Base-by-base conservation (phyloP, 441 rosid genomes). In the California macrophylla region DNA sequence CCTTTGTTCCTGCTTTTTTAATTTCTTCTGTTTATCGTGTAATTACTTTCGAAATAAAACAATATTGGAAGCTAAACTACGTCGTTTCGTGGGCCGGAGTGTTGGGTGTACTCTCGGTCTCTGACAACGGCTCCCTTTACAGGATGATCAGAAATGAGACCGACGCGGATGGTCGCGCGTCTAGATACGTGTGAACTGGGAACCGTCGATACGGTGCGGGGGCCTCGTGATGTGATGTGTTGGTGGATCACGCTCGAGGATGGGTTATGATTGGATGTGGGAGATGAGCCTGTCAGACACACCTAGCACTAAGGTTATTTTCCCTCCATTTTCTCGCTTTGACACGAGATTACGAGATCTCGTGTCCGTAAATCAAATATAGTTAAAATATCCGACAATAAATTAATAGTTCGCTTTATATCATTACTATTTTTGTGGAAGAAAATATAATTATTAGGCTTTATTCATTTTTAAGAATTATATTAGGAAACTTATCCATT, bases 261-360 rank as follows among this genome's bases (percentile, higher is more conserved):
- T 5, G 26, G 63, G 15, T 21, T 56, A 2, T 42, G 1, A 71
- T 72, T 72, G 60, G 21, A 9, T 13, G 45, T 8, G 60, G 25
- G 70, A 75, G 72, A 72, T 60, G 78, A 76, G 67, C 69, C 84
- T 72, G 78, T 61, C 75, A 29, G 21, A 66, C 76, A 70, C 66
- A 40, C 74, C 70, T 75, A 71, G 75, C 80, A 67, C 78, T 80
- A 50, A 72, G 9, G 70, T 15, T 52, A 4, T 58, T 66, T 73
- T 21, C 66, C 68, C 76, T 64, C 72, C 69, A 40, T 76, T 64
- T 25, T 36, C 66, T 28, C 50, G 69, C 66, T 32, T n/a, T 42
- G 42, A 45, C 42, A 34, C 47, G 1, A 70, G 64, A 50, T 67
- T 63, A 18, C 52, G 72, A 45, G 52, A n/a, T 45, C 52, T n/a